Conservation (phyloP, 257 asterid species). For the Apocynum venetum region DNA sequence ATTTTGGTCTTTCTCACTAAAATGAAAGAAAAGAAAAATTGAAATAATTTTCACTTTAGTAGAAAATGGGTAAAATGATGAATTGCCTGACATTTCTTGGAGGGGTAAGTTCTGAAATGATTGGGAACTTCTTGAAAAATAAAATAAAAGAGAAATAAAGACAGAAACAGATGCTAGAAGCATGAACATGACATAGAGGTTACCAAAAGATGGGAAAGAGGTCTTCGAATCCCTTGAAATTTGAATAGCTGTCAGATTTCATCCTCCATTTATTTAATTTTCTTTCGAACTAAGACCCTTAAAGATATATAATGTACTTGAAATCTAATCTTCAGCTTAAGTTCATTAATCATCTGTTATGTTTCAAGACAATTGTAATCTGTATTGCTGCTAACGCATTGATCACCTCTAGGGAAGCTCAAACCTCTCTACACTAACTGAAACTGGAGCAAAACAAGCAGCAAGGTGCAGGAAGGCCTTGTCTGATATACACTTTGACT, state of each 20-base stretch:
- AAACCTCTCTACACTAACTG: constrained; percentile 53
- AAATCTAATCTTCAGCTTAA: neutral
- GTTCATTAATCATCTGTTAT: neutral
- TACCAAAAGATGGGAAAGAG: neutral
- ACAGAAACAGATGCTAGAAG: neutral
- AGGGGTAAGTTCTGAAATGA: neutral
- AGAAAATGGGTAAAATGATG: neutral
- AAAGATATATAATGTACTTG: neutral
- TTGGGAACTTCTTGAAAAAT: neutral
- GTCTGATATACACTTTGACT: constrained; percentile 49
- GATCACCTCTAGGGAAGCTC: constrained; percentile 67
- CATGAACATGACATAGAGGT: neutral
- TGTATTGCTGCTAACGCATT: constrained; percentile 10
- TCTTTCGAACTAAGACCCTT: neutral
- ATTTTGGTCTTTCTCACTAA: neutral
- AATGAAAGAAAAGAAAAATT: neutral
- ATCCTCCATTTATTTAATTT: neutral
- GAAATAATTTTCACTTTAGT: neutral
- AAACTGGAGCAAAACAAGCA: constrained; percentile 64
- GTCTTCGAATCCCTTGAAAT: neutral
- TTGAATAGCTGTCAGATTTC: neutral
- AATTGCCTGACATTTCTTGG: neutral
- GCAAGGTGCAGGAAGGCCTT: constrained; percentile 55
- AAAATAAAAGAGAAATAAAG: neutral
- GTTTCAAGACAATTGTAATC: neutral